Evolutionary conservation across 2,329 filamentous ascomycete genomes (phyloP), one percentile per base, ranked within the genome.

Genomic region (Paecilomyces formosus): DNA sequence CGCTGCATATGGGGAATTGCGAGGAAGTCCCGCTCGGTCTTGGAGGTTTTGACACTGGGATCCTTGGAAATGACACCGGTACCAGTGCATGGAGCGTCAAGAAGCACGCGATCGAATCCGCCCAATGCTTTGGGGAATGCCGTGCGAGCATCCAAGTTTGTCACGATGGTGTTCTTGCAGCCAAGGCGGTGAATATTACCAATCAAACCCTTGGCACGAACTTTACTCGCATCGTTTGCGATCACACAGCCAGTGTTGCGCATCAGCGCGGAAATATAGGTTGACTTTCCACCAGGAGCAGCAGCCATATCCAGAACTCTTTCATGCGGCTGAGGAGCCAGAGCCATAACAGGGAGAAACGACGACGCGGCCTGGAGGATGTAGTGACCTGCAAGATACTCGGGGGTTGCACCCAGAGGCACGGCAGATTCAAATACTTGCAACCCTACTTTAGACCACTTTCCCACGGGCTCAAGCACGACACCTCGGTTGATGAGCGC

Each of bases 1-100:
- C 97, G 97, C 76, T 99, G 94, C 60, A 91, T 84, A 75, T 99
- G 94, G 0, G 94, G 92, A 56, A 99, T 85, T 69, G 88, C 86
- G 74, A 97, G 85, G 79, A 99, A 99, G 75, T 99, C 94, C 64
- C 88, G 88, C 72, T 96, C 91, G 11, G 90, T 95, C 82, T 97
- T 97, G 81, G 97, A 97, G 24, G 93, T 97, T 83, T 99, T 99
- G 66, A 99, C 92, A 64, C 88, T 91, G 31, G 93, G 85, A 76
- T 99, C 94, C 79, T 99, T 99, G 63, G 92, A 89, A 65, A 99
- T 99, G 70, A 99, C 94, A 68, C 94, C 94, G 0, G 94, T 99
- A 66, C 94, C 93, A 2, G 92, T 96, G 79, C 94, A 97, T 3
- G 94, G 94, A 1, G 92, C 92, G 77, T 99, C 92, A 59, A 97